These are phyloP conservation scores for Microglena sp. DNA, from an alignment of 139 green algal species.

Conservation along the genomic window DNA sequence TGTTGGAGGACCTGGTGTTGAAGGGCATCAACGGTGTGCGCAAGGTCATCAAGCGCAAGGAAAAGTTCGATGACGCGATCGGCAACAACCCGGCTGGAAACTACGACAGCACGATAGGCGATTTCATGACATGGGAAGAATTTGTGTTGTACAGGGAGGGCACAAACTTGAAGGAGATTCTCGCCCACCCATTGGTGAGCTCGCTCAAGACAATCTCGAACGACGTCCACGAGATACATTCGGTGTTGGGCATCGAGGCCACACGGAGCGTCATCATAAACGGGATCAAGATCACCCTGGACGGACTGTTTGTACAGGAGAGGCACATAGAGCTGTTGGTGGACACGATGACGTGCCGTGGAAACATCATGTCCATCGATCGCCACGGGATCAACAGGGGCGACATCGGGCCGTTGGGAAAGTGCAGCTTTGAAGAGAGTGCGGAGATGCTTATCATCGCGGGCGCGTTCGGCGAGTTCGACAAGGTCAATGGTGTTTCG, in stretches of 20 bases:
- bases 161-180: no score
- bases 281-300: background rate
- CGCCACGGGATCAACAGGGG: conserved; percentile 84
- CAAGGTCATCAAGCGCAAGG: conserved; percentile 53
- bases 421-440: conserved; percentile 84
- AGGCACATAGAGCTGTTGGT: conserved; percentile 22
- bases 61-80: conserved; percentile 78
- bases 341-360: conserved; percentile 22
- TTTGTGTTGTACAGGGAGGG: conserved; percentile 20
- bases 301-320: background rate
- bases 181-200: conserved; percentile 52
- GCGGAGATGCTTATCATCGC: conserved; percentile 77
- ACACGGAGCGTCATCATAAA: conserved; percentile 48
- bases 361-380: conserved; percentile 79
- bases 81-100: conserved; percentile 74
- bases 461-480: conserved; percentile 59
- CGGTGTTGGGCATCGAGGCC: conserved; percentile 81
- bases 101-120: no score
- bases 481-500: conserved; percentile 63
- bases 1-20: conserved; percentile 42
- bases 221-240: conserved; percentile 66
- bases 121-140: no score
- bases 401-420: conserved; percentile 65
- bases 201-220: conserved; percentile 55
- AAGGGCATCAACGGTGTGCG: conserved; percentile 63